A percentile compares a stretch with the other conserved stretches of the same genome.
Conservation (phyloP, 352 stramenopile species). For the Globisporangium emineosum region DNA sequence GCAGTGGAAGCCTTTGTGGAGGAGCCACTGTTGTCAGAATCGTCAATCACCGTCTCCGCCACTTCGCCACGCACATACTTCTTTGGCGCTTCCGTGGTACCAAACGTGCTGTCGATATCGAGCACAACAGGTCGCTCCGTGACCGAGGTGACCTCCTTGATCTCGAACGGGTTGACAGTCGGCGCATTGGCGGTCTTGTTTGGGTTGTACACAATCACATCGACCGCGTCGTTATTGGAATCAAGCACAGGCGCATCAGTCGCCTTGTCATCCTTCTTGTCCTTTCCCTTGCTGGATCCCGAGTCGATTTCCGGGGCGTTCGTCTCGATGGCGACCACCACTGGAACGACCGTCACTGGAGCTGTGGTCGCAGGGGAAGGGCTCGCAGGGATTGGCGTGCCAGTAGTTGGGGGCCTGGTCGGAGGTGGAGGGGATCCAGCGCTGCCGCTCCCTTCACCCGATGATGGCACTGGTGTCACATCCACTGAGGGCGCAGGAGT, state of each 20-base stretch:
- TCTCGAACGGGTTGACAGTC: constrained; percentile 50
- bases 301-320: constrained; percentile 21
- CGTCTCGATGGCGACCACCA: constrained; percentile 38
- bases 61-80: constrained; percentile 48
- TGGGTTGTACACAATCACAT: constrained; percentile 50
- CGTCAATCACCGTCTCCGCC: constrained; percentile 1
- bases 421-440: constrained; percentile 20
- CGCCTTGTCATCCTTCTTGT: constrained; percentile 20
- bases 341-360: constrained; percentile 19
- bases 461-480: background rate
- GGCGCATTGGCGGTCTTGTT: constrained; percentile 22
- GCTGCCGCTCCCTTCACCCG: background rate
- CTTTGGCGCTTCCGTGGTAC: constrained; percentile 29
- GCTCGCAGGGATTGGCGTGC: constrained; percentile 3
- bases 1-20: constrained; percentile 12
- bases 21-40: constrained; percentile 17
- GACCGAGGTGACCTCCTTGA: constrained; percentile 29
- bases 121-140: constrained; percentile 45
- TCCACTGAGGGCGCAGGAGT: constrained; percentile 8
- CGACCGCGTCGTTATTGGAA: constrained; percentile 33
- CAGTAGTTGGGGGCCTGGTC: constrained; percentile 9
- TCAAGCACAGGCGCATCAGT: constrained; percentile 24
- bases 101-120: constrained; percentile 35
- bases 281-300: constrained; percentile 13
- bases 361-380: constrained; percentile 25